Evolutionary conservation across 2,329 filamentous ascomycete species (phyloP).

Genomic region (Colletotrichum cereale): DNA sequence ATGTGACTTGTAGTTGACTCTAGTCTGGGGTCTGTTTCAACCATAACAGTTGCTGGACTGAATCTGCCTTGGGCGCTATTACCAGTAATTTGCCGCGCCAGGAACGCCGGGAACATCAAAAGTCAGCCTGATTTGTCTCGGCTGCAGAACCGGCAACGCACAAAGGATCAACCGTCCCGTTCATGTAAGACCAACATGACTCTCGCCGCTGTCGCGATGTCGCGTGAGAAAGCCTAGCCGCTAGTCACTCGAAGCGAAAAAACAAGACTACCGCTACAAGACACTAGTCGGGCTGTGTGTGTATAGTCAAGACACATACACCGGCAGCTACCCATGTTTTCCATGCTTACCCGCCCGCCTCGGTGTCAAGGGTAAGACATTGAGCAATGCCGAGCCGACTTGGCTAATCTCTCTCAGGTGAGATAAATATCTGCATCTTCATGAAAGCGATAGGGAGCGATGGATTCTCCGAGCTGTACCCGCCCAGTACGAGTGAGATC

Average conservation of each 20-base stretch:
- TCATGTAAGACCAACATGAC: not conserved
- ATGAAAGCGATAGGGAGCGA: no score
- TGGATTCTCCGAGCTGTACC: not conserved
- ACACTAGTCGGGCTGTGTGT: not conserved
- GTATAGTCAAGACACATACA: not conserved
- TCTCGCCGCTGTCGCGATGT: not conserved
- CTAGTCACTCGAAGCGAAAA: not conserved
- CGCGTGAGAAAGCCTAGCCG: not conserved
- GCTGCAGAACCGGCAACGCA: not conserved
- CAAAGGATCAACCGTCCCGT: not conserved
- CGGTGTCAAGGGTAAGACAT: not conserved
- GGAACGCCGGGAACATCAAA: not conserved
- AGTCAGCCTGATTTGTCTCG: not conserved
- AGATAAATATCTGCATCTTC: not conserved
- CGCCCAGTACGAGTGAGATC: no score
- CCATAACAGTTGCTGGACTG: not conserved
- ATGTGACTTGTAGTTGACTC: not conserved
- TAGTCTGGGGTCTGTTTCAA: not conserved
- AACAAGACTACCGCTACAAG: not conserved
- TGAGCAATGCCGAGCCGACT: not conserved
- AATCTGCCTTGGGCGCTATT: not conserved
- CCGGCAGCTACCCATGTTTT: not conserved
- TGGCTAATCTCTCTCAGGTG: not conserved
- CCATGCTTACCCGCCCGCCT: not conserved
- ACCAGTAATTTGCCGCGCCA: not conserved